phyloP scores from a whole-genome alignment of 208 protist species.

The Acanthamoeba castellanii region DNA sequence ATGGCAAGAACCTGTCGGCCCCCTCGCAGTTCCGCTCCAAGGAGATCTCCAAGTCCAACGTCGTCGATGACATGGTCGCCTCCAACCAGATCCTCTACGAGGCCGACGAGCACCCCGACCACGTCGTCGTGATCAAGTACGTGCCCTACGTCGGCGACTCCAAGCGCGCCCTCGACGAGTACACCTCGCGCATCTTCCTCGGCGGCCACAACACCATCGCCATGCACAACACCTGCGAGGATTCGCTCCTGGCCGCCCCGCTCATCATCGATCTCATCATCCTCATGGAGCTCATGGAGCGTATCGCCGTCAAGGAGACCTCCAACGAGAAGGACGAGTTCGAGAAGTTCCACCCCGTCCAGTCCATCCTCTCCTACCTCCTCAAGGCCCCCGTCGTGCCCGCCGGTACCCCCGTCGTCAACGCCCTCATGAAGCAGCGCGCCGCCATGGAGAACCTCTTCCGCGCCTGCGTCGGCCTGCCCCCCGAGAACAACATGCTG shows the following conservation, averaged over 20 bases:
- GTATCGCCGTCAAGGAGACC: conserved; percentile 90
- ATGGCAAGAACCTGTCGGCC: conserved; percentile 98
- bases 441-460: conserved; percentile 96
- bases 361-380: conserved; percentile 96
- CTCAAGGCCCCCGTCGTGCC: conserved; percentile 97
- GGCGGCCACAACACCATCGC: conserved; percentile 95
- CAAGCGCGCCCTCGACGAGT: conserved; percentile 99
- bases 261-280: conserved; percentile 98
- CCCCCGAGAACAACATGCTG: conserved; percentile 96
- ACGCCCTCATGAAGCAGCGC: conserved; percentile 98
- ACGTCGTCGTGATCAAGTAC: conserved; percentile 99
- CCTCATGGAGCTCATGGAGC: conserved; percentile 96
- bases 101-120: conserved; percentile 96
- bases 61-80: conserved; percentile 99
- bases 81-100: conserved; percentile 97
- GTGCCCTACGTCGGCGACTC: conserved; percentile 97
- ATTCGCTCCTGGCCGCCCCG: conserved; percentile 98
- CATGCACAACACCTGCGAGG: conserved; percentile 99
- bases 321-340: conserved; percentile 73
- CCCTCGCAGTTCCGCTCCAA: conserved; percentile 98
- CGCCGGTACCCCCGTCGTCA: conserved; percentile 96
- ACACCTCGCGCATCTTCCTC: conserved; percentile 98
- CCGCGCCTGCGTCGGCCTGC: conserved; percentile 95
- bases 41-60: conserved; percentile 99
- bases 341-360: conserved; percentile 94